Percentiles rank a stretch among this genome's conserved stretches.
These are phyloP conservation scores for Gossypium trilobum DNA, from an alignment of 441 rosid genomes.

Conservation along the genomic window DNA sequence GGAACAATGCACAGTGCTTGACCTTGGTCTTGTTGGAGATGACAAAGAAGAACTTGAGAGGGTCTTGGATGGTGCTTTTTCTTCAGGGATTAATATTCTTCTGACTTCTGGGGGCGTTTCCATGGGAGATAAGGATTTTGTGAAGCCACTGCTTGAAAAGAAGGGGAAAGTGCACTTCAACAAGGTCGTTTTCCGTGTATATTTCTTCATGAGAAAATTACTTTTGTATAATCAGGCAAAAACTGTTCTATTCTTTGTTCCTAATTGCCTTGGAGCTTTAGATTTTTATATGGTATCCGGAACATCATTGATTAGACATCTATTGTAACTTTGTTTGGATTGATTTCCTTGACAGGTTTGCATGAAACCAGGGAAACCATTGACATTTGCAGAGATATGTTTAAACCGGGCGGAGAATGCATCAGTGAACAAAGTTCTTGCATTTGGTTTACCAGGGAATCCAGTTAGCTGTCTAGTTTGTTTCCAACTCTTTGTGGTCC, in stretches of 20 bases:
- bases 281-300: not conserved
- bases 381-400: slow-evolving; percentile 73
- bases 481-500: slow-evolving; percentile 80
- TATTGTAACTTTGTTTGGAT: slow-evolving; percentile 12
- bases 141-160: slow-evolving; percentile 71
- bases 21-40: slow-evolving; percentile 79
- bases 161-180: slow-evolving; percentile 63
- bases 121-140: slow-evolving; percentile 93
- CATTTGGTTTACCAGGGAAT: slow-evolving; percentile 95
- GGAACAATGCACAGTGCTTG: slow-evolving; percentile 70
- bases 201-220: not conserved
- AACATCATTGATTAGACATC: slow-evolving; percentile 17
- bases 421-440: slow-evolving; percentile 46
- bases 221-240: not conserved
- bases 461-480: slow-evolving; percentile 91
- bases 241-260: not conserved
- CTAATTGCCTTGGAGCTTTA: not conserved
- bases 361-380: slow-evolving; percentile 92
- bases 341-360: slow-evolving; percentile 47
- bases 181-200: slow-evolving; percentile 39
- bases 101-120: slow-evolving; percentile 95
- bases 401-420: slow-evolving; percentile 27
- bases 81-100: slow-evolving; percentile 66
- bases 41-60: slow-evolving; percentile 59
- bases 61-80: slow-evolving; percentile 47